These are phyloP conservation scores for Osmanthus fragrans DNA, from an alignment of 257 asterid species.

Conservation along the genomic window DNA sequence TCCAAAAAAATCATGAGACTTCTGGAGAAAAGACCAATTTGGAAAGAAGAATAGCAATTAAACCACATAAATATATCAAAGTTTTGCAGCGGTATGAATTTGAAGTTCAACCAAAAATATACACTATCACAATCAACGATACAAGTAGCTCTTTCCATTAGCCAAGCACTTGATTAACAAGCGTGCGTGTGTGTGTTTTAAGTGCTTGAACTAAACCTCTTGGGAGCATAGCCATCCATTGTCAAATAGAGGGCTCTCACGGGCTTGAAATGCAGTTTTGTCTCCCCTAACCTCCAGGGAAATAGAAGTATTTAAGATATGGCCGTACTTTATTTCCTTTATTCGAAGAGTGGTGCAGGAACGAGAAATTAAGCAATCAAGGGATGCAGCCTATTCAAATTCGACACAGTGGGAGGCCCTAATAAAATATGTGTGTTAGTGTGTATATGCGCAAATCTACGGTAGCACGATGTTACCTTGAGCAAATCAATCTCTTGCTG, in stretches of 20 bases:
- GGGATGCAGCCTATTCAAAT: background rate
- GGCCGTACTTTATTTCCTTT: background rate
- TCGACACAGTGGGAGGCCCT: background rate
- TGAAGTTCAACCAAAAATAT: constrained; percentile 1
- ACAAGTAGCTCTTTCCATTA: background rate
- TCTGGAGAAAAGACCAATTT: background rate
- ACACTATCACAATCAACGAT: background rate
- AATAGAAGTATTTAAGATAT: background rate
- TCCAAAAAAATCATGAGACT: constrained; percentile 11
- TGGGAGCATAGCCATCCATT: background rate
- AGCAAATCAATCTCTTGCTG: constrained; percentile 99
- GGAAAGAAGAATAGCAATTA: constrained; percentile 13
- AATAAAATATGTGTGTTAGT: background rate
- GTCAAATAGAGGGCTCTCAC: background rate
- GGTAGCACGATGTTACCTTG: constrained; percentile 55
- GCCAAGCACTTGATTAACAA: background rate
- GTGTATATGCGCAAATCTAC: background rate
- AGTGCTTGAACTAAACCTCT: background rate
- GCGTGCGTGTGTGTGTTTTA: background rate
- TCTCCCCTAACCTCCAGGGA: background rate
- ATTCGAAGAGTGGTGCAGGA: background rate
- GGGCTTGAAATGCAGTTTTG: background rate
- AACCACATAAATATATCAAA: background rate
- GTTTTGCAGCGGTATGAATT: background rate
- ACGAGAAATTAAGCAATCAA: background rate